These are phyloP conservation scores for Tetrastigma voinierianum DNA, from an alignment of 164 flowering plant species.

Conservation along the genomic window DNA sequence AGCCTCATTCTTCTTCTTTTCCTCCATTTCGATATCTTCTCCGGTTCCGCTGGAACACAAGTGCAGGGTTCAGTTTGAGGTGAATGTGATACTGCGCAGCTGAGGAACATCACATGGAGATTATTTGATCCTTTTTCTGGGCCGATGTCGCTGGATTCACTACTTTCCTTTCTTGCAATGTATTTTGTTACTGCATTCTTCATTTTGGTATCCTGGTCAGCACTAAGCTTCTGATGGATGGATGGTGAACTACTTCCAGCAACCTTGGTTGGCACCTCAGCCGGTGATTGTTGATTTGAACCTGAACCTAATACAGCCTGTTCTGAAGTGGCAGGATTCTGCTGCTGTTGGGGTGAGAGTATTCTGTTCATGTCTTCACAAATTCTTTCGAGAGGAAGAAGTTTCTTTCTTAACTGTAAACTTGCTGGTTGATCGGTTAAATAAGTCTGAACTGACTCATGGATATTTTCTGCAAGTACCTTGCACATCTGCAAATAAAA, in stretches of 20 bases:
- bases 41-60: conserved; percentile 3
- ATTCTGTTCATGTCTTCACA: conserved; percentile 32
- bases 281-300: conserved; percentile 5
- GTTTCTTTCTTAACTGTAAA: conserved; percentile 31
- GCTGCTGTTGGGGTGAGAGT: conserved; percentile 27
- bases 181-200: conserved; percentile 12
- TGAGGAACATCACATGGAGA: conserved; percentile 5
- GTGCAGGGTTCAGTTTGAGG: conserved; percentile 1
- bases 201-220: conserved; percentile 2
- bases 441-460: conserved; percentile 38
- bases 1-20: conserved; percentile 8
- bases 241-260: conserved; percentile 4
- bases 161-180: conserved; percentile 2
- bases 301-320: neutral
- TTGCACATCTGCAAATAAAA: conserved; percentile 51
- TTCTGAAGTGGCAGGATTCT: conserved; percentile 10
- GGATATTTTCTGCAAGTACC: conserved; percentile 34
- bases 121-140: conserved; percentile 6
- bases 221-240: neutral
- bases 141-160: neutral
- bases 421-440: conserved; percentile 29
- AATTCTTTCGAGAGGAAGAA: conserved; percentile 34
- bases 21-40: conserved; percentile 21
- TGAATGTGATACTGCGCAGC: conserved; percentile 1
- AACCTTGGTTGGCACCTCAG: conserved; percentile 6